phyloP scores from a whole-genome alignment of 2,329 filamentous ascomycete genomes.

The Colletotrichum shisoi region DNA sequence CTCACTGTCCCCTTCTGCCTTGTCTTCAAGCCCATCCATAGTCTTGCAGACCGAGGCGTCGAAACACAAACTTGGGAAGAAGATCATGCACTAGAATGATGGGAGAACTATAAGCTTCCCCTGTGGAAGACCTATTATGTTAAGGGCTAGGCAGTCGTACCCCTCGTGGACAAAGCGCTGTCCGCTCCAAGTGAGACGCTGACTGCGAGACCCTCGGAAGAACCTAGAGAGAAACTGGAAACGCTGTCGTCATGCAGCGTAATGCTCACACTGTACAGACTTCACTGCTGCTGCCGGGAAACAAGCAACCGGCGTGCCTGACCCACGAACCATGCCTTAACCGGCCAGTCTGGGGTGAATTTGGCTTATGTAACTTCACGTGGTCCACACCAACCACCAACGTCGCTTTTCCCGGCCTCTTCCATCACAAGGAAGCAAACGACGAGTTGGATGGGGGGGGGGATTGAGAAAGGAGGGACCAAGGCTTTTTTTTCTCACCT shows the following conservation, averaged over 20 bases:
- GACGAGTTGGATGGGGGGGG: slow-evolving; percentile 20
- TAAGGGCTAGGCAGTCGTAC: neutral
- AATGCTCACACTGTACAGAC: neutral
- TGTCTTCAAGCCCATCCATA: neutral
- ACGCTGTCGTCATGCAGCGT: slow-evolving; percentile 27
- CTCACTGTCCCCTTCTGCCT: slow-evolving; percentile 12
- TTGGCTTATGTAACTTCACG: slow-evolving; percentile 29
- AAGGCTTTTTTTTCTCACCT: slow-evolving; percentile 23
- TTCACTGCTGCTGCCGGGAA: neutral
- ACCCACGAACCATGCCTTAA: neutral
- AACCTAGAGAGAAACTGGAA: slow-evolving; percentile 11
- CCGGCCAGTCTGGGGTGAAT: neutral
- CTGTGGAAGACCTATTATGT: neutral
- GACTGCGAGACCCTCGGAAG: slow-evolving; percentile 6
- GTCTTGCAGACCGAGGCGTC: neutral
- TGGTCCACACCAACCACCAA: slow-evolving; percentile 25
- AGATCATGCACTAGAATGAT: neutral
- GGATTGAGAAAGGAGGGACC: slow-evolving; percentile 32
- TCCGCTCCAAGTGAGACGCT: slow-evolving; percentile 1
- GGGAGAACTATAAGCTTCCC: neutral
- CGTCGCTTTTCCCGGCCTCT: slow-evolving; percentile 34
- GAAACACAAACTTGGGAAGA: slow-evolving; percentile 5
- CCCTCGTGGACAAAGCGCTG: slow-evolving; percentile 6
- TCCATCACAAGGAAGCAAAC: slow-evolving; percentile 36
- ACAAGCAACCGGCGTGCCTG: neutral